Conservation (phyloP, 2,329 filamentous ascomycete species). For the Exophiala viscosa region DNA sequence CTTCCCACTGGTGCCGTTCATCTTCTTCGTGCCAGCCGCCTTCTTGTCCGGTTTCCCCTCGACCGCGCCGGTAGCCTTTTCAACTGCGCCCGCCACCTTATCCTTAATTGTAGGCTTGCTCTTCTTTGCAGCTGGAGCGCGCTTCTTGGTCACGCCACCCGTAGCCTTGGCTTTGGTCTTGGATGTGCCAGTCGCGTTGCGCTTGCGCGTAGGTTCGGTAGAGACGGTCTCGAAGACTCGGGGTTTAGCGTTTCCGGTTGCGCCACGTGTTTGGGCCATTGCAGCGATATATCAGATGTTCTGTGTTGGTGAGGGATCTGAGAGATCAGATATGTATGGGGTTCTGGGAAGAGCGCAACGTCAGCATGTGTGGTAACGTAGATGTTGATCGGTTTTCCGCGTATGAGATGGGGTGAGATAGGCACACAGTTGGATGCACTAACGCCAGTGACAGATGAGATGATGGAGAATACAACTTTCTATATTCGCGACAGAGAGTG, state of each 20-base stretch:
- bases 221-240: slow-evolving; percentile 25
- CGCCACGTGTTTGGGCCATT: slow-evolving; percentile 32
- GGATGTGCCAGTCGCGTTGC: slow-evolving; percentile 18
- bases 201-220: slow-evolving; percentile 26
- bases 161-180: slow-evolving; percentile 22
- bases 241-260: slow-evolving; percentile 30
- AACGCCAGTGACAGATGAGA: slow-evolving; percentile 3
- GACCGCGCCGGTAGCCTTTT: slow-evolving; percentile 28
- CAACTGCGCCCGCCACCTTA: slow-evolving; percentile 33
- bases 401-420: slow-evolving; percentile 2
- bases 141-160: slow-evolving; percentile 23
- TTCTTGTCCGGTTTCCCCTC: slow-evolving; percentile 39
- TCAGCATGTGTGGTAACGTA: slow-evolving; percentile 9
- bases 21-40: slow-evolving; percentile 39
- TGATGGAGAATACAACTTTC: slow-evolving; percentile 1
- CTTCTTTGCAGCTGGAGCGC: slow-evolving; percentile 23
- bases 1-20: slow-evolving; percentile 34
- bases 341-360: background rate
- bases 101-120: slow-evolving; percentile 32
- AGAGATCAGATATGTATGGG: background rate
- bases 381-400: too few species aligned
- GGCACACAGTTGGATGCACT: slow-evolving; percentile 9
- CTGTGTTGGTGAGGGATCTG: background rate
- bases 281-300: background rate
- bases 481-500: slow-evolving; percentile 18